Base-by-base conservation (phyloP, 2,329 filamentous ascomycete species). In the Penicillium sp. region DNA sequence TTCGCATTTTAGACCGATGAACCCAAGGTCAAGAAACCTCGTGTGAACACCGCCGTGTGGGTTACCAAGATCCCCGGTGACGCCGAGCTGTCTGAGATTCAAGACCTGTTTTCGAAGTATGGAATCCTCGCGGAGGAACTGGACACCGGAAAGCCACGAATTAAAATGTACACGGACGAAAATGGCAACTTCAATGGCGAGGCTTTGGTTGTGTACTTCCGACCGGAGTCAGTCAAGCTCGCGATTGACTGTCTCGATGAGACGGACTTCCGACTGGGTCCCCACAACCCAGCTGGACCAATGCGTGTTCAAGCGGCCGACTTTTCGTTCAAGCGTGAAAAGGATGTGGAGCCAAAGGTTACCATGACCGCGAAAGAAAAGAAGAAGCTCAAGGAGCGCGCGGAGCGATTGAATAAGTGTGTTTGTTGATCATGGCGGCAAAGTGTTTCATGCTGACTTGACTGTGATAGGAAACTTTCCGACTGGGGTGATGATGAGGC, bases 91-190 rank as follows among this genome's bases (percentile, higher is more conserved):
- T 85, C 89, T 31, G 94, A 99, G 77, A 86, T 99, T 17, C 83
- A 89, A 65, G 85, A 91, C 25, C 81, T 90, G 29, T 99, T 99
- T 78, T 91, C 88, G 49, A 93, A 91, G 73, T 96, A 86, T 69
- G 93, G 93, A 59, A 89, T 97, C 65, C 93, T 99, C 63, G 91
- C 93, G 49, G 93, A 97, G 75, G 90, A 96, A 75, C 93, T 96
- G 63, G 93, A 97, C 70, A 92, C 87, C 68, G 90, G 91, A 56
- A 85, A 87, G 45, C 91, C 91, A 44, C 88, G 94, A 38, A 93
- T 99, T 77, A 97, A 96, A 78, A 86, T 99, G 75, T 99, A 99
- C 77, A 86, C 82, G 21, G 88, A 97, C 71, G 86, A 89, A 1
- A 77, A 87, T 1, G 94, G 92, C 21, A 84, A 86, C 17, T 96